Base-by-base conservation (phyloP, 1,139 yeast species). In the Saccharomyces uvarum region DNA sequence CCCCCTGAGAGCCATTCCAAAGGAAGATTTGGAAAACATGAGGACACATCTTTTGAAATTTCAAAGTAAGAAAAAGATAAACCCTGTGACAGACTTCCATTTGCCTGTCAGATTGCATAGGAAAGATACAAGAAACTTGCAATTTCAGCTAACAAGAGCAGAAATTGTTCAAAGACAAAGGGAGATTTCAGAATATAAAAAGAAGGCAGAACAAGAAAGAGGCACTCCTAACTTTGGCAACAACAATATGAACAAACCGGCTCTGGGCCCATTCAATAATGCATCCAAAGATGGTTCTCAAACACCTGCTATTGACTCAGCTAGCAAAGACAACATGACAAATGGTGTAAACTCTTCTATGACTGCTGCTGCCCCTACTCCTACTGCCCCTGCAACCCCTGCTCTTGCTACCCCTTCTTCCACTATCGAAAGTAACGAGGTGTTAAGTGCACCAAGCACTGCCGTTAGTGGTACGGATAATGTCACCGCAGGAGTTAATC, bases 41-140 rank as follows among this genome's bases (percentile, higher is more conserved):
- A 78, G 96, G 57, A 86, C 84, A 59, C 97, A 93, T 68, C 79
- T 93, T 33, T 73, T 91, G 73, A 85, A 86, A 70, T 89, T 93
- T 14, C 95, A 86, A 64, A 78, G 88, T 42, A 82, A 83, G 59
- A 79, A 81, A 62, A 78, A 79, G 50, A 85, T 93, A 33, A 88
- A 88, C 60, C 93, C 95, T 4, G 74, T 76, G 31, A 75, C 76
- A 41, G 84, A 84, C 60, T 91, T 91, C 69, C 83, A 82, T 52
- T 79, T 80, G 56, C 99, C 99, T 0, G 86, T 91, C 16, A 76
- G 97, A 61, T 75, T 91, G 65, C 97, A 90, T 69, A 79, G 98
- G 62, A 90, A 91, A 68, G 98, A 91, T 70, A 97, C 98, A 1
- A 80, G 90, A 63, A 88, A 88, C 67, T 76, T 91, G 68, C 97